A percentile compares a stretch with the other conserved stretches of the same genome.
Conservation (phyloP, 495 filamentous ascomycete genomes). For the Xylaria nigripes region DNA sequence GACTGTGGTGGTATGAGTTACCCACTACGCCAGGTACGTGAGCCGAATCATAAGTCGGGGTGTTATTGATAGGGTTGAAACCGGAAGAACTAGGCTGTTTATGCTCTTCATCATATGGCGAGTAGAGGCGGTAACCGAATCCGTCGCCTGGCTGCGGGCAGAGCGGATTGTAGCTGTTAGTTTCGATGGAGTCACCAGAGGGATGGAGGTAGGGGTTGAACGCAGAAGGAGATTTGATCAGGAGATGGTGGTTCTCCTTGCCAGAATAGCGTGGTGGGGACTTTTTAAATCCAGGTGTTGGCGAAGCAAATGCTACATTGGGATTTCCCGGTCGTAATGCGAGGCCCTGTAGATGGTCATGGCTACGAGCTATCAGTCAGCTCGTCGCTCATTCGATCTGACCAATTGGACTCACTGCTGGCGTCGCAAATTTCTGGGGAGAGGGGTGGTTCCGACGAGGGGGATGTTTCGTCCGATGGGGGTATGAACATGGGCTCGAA, state of each 20-base stretch:
- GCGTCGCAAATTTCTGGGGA: slow-evolving; percentile 9
- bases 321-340: slow-evolving; percentile 24
- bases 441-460: background rate
- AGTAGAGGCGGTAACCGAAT: slow-evolving; percentile 27
- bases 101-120: slow-evolving; percentile 22
- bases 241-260: slow-evolving; percentile 18
- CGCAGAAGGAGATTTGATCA: slow-evolving; percentile 10
- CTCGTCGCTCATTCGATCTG: slow-evolving; percentile 2
- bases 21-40: slow-evolving; percentile 17
- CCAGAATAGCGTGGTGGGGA: slow-evolving; percentile 12
- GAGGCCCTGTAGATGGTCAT: slow-evolving; percentile 17
- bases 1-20: slow-evolving; percentile 4
- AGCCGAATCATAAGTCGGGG: slow-evolving; percentile 12
- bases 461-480: slow-evolving; percentile 1
- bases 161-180: slow-evolving; percentile 36
- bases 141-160: slow-evolving; percentile 28
- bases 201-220: slow-evolving; percentile 28
- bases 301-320: slow-evolving; percentile 20
- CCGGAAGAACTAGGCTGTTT: slow-evolving; percentile 19
- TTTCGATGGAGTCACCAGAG: slow-evolving; percentile 23
- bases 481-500: slow-evolving; percentile 7
- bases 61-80: slow-evolving; percentile 25
- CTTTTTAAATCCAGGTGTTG: slow-evolving; percentile 11
- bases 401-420: slow-evolving; percentile 21
- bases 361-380: slow-evolving; percentile 16